These are phyloP conservation scores for Oxyria digyna DNA, from an alignment of 148 eudicot genomes.

Conservation along the genomic window DNA sequence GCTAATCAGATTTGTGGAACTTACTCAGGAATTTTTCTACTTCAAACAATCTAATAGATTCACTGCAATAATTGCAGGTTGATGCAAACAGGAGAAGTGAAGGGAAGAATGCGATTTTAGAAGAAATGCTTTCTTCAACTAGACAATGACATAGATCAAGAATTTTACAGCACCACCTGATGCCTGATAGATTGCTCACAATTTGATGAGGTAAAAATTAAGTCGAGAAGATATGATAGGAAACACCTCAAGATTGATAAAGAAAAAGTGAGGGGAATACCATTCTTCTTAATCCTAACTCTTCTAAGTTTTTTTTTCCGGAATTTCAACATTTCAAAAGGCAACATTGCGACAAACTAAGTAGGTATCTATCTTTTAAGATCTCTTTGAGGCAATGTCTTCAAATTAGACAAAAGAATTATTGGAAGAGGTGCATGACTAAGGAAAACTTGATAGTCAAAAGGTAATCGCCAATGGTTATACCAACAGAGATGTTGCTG, in stretches of 20 bases:
- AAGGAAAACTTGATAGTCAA: background rate
- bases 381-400: background rate
- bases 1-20: background rate
- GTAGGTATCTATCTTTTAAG: background rate
- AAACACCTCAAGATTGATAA: background rate
- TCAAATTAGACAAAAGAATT: background rate
- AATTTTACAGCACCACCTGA: background rate
- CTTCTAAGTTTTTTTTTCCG: background rate
- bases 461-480: background rate
- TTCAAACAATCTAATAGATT: too few relatives aligned
- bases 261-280: background rate
- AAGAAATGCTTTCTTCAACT: background rate
- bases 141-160: too few relatives aligned
- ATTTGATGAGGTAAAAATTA: background rate
- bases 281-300: background rate
- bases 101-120: background rate
- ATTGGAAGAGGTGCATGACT: background rate
- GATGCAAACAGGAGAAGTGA: background rate
- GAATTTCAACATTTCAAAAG: background rate
- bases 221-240: background rate
- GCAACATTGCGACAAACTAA: too few relatives aligned
- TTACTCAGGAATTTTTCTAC: background rate
- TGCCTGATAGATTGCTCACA: background rate
- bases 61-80: background rate
- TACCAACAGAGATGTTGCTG: background rate